Base-by-base conservation (phyloP, 495 filamentous ascomycete species). In the Penicillium antarcticum region DNA sequence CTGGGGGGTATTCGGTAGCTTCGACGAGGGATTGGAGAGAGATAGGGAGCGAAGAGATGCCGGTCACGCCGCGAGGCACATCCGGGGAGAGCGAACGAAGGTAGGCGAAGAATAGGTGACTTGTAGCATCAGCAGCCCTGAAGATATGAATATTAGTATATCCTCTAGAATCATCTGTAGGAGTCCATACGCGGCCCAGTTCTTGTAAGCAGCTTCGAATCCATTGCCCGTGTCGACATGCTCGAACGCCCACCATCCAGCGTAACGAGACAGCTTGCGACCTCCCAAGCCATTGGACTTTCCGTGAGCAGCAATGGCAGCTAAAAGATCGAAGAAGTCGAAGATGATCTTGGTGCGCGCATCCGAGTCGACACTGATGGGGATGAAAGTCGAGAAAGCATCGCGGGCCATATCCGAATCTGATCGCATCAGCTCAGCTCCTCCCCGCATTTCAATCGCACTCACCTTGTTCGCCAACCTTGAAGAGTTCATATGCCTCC, bases 201-300 rank as follows among this genome's bases (percentile, higher is more conserved):
- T 81, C 58, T 86, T 89, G 70, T 98, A 98, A 18, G 92, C 90
- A 34, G 89, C 90, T 46, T 97, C 92, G 61, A 97, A 98, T n/a
- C 95, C 95, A 68, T 85, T 92, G 42, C 65, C 87, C 9, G 78
- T 78, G 60, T 97, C 92, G 11, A 67, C 79, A 56, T 94, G 88
- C 61, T 96, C 95, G 69, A 98, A 98, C 0, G 94, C 92, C 94
- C 94, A 98, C 94, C 94, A 98, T 48, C 92, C 91, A 24, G 95
- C 94, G 73, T 96, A 87, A 51, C 94, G 80, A 5, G 94, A 97
- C 32, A 98, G 78, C 68, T 98, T 97, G 42, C 95, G 81, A 5
- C 95, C 94, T 44, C 91, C 90, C 51, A 97, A 80, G 8, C 94
- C 94, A 71, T 98, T 98, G 11, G 80, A 86, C 71, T 97, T 97